Conservation (phyloP, 2,329 filamentous ascomycete species). For the Nemania bipapillata region DNA sequence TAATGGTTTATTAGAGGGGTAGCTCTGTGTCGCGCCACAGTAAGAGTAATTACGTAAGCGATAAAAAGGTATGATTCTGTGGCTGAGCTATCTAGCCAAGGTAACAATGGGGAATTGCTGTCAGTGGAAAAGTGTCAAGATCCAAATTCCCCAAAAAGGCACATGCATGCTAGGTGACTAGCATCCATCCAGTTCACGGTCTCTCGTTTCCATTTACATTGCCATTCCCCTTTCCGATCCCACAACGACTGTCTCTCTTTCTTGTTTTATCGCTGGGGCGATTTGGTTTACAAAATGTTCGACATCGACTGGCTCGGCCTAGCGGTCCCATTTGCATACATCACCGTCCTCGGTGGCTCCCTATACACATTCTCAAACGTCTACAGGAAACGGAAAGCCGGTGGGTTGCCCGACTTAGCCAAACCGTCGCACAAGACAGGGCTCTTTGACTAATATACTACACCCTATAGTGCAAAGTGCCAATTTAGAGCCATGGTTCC, state of each 20-base stretch:
- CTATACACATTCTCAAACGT: slow-evolving; percentile 91
- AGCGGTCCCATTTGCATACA: slow-evolving; percentile 86
- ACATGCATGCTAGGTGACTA: slow-evolving; percentile 16
- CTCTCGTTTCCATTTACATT: slow-evolving; percentile 31
- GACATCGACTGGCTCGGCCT: slow-evolving; percentile 83
- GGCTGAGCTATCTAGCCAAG: slow-evolving; percentile 10
- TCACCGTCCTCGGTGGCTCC: slow-evolving; percentile 85
- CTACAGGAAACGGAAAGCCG: slow-evolving; percentile 90
- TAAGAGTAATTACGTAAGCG: neutral
- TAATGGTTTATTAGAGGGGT: too few relatives aligned
- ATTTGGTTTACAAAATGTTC: slow-evolving; percentile 57
- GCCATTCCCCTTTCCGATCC: slow-evolving; percentile 4
- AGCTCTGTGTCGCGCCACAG: neutral
- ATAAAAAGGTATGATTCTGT: neutral
- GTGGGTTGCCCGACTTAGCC: slow-evolving; percentile 60
- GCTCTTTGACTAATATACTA: slow-evolving; percentile 1
- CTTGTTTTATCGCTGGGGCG: slow-evolving; percentile 11
- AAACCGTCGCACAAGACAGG: neutral
- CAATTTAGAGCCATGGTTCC: slow-evolving; percentile 93
- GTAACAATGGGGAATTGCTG: slow-evolving; percentile 20
- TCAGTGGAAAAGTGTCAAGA: slow-evolving; percentile 51
- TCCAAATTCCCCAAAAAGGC: slow-evolving; percentile 38
- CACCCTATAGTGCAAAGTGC: slow-evolving; percentile 73
- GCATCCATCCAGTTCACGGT: slow-evolving; percentile 18
- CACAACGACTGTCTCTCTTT: slow-evolving; percentile 21